phyloP scores from a whole-genome alignment of 225 moss, liverwort and hornwort species.

The Physcomitrium patens region DNA sequence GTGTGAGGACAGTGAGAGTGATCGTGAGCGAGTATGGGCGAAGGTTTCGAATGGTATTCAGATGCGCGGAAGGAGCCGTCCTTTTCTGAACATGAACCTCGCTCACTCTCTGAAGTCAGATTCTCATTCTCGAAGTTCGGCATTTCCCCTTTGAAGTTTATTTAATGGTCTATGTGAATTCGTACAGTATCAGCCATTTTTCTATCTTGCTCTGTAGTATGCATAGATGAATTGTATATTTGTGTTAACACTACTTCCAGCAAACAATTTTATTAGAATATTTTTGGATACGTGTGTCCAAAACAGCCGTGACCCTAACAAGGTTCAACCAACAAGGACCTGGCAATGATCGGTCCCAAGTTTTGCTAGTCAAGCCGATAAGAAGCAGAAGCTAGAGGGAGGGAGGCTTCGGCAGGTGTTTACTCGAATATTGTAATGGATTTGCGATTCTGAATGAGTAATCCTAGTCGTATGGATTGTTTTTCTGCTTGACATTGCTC shows the following conservation, averaged over 20 bases:
- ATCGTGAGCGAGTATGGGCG: too few relatives aligned
- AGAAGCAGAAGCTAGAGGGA: constrained; percentile 80
- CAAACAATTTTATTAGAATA: not conserved
- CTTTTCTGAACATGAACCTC: constrained; percentile 37
- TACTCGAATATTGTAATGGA: not conserved
- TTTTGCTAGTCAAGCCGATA: constrained; percentile 48
- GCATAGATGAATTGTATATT: not conserved
- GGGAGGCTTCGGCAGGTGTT: constrained; percentile 65
- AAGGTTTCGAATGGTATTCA: constrained; percentile 27
- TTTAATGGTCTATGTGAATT: not conserved
- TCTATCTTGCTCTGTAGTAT: constrained; percentile 3
- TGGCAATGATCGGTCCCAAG: constrained; percentile 14
- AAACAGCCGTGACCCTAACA: constrained; percentile 30
- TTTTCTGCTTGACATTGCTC: not conserved
- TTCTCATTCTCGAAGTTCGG: constrained; percentile 41
- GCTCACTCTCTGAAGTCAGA: constrained; percentile 45
- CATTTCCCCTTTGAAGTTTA: not conserved
- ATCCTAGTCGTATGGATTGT: not conserved
- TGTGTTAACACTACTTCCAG: not conserved
- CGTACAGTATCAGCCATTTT: not conserved
- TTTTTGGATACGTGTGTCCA: not conserved
- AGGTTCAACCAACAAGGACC: constrained; percentile 16
- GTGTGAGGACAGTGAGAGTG: too few relatives aligned
- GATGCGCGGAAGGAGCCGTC: constrained; percentile 65
- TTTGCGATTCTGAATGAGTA: not conserved